phyloP scores from a whole-genome alignment of 441 rosid genomes.

The Mallotus japonicus region DNA sequence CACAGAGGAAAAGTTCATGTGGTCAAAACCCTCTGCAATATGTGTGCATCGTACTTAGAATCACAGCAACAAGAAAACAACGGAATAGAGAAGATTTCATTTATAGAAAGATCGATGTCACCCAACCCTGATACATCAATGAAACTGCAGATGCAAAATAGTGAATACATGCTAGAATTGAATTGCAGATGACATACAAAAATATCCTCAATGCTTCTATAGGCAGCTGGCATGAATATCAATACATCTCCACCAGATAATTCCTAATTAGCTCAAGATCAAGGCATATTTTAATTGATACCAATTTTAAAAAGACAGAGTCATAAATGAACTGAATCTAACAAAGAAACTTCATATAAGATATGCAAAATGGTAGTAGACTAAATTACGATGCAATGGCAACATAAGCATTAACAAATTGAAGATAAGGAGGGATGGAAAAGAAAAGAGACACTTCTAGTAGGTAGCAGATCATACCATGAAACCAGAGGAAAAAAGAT shows the following conservation, averaged over 20 bases:
- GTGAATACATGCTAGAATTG: not conserved
- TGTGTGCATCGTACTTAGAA: not conserved
- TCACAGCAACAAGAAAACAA: not conserved
- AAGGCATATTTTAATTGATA: not conserved
- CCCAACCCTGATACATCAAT: not conserved
- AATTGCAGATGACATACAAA: not conserved
- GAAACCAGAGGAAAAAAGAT: conserved; percentile 71
- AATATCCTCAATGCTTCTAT: not conserved
- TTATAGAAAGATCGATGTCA: not conserved
- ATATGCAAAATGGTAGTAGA: not conserved
- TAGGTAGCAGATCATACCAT: conserved; percentile 48
- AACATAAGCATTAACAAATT: not conserved
- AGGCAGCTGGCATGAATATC: not conserved
- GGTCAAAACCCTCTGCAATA: conserved; percentile 13
- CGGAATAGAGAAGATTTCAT: not conserved
- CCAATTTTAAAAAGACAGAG: not conserved
- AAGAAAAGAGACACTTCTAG: conserved; percentile 1
- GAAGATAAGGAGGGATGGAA: not conserved
- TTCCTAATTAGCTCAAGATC: not conserved
- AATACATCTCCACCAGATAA: not conserved
- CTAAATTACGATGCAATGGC: not conserved
- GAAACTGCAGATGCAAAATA: not conserved
- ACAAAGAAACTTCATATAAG: conserved; percentile 3
- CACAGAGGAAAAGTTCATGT: conserved; percentile 15
- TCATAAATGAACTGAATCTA: not conserved